These are phyloP conservation scores for Tolypocladium cylindrosporum DNA, from an alignment of 2,329 filamentous ascomycete species.

Conservation along the genomic window DNA sequence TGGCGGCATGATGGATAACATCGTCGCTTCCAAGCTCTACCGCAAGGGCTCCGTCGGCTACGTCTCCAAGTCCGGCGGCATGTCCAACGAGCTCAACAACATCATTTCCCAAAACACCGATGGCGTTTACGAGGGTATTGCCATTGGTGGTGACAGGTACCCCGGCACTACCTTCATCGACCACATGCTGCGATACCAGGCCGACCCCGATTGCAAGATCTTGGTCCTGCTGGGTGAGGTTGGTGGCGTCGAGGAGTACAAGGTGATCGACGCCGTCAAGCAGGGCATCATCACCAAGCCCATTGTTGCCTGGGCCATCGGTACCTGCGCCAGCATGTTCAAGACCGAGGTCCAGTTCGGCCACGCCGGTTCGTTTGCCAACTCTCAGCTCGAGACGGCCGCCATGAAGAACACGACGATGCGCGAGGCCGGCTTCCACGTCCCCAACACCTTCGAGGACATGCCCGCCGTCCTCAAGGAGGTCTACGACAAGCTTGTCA, in stretches of 20 bases:
- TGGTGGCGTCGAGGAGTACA: conserved; percentile 98
- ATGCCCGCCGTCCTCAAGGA: conserved; percentile 66
- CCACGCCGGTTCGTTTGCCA: conserved; percentile 96
- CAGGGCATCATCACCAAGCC: conserved; percentile 92
- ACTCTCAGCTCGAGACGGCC: conserved; percentile 97
- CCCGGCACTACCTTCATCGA: conserved; percentile 99
- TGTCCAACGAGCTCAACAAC: conserved; percentile 99
- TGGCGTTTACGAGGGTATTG: conserved; percentile 97
- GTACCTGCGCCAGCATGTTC: conserved; percentile 98
- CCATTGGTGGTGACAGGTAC: conserved; percentile 98
- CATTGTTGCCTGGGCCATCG: conserved; percentile 97
- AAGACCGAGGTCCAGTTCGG: conserved; percentile 99
- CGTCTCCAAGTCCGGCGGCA: conserved; percentile 99
- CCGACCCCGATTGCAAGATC: conserved; percentile 96
- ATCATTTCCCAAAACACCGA: conserved; percentile 94
- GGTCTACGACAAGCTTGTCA: conserved; percentile 84
- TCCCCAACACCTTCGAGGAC: conserved; percentile 95
- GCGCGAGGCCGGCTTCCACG: conserved; percentile 87
- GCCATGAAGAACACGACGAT: conserved; percentile 95
- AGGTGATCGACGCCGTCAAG: conserved; percentile 97
- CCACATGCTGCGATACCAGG: conserved; percentile 92
- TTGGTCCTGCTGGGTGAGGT: conserved; percentile 93
- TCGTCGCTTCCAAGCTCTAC: conserved; percentile 99
- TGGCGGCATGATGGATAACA: conserved; percentile 99
- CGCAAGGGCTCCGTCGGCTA: conserved; percentile 97